Evolutionary conservation across 257 asterid genomes (phyloP).

Genomic region (Lithospermum erythrorhizon): DNA sequence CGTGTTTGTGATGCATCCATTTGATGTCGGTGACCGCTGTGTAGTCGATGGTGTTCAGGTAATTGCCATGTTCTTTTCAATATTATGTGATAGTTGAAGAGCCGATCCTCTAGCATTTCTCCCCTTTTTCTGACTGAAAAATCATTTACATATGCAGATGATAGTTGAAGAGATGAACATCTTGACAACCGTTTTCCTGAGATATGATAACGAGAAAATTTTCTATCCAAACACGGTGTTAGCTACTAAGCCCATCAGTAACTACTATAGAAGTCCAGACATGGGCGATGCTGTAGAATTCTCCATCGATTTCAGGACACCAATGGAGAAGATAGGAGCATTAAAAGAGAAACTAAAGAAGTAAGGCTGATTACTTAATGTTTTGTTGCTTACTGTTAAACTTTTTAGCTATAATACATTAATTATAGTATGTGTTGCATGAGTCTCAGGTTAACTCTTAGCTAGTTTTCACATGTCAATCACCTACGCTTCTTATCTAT

Average conservation of each 20-base stretch:
- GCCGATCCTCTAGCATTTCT: background rate
- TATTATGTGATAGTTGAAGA: background rate
- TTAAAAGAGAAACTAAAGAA: conserved; percentile 52
- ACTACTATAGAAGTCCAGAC: conserved; percentile 84
- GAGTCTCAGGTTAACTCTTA: no score
- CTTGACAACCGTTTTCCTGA: conserved; percentile 59
- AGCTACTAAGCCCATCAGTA: conserved; percentile 76
- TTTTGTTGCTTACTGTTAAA: background rate
- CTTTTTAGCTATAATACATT: no score
- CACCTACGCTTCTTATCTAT: no score
- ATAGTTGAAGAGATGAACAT: conserved; percentile 86
- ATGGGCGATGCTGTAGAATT: conserved; percentile 74
- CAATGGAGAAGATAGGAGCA: conserved; percentile 58
- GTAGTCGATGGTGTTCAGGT: conserved; percentile 83
- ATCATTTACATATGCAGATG: conserved; percentile 34
- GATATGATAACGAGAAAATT: conserved; percentile 53
- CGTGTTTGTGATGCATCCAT: conserved; percentile 84
- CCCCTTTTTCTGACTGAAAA: conserved; percentile 3
- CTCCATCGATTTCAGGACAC: conserved; percentile 70
- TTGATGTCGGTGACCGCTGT: conserved; percentile 87
- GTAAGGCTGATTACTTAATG: conserved; percentile 24
- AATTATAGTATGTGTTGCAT: no score
- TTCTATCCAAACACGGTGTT: conserved; percentile 72
- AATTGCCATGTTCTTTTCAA: conserved; percentile 6
- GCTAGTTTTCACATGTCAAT: no score